Evolutionary conservation across 768 basidiomycete species (phyloP), one percentile per base, ranked within the genome.

Genomic region (Amyloporia xantha): DNA sequence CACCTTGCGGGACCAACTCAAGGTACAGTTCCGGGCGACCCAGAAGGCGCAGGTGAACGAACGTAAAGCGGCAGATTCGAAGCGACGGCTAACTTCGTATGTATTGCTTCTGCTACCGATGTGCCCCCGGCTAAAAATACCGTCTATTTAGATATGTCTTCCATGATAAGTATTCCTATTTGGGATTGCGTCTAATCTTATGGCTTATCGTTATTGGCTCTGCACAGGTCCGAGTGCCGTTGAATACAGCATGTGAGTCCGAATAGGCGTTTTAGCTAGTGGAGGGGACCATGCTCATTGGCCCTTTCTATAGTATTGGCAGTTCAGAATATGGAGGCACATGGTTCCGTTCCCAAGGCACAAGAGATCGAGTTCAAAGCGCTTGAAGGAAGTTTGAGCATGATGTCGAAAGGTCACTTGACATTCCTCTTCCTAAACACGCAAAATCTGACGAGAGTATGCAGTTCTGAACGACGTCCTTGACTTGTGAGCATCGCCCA

Each of bases 331-430:
- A 83, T 95, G 77, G 84, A 87, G 52, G 90, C 88, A 1, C 80
- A 81, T 1, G 80, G 84, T 6, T 76, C 78, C 1, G 77, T 95
- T 39, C 74, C 77, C 2, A 81, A 78, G 54, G 79, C 84, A 30
- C 85, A 92, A 59, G 82, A 86, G 53, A 81, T 94, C 49, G 92
- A 96, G 70, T 92, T 93, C 60, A 82, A 81, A 58, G 93, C 89
- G 5, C 73, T 93, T 15, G 81, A 82, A 57, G 86, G 86, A 1
- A 86, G 84, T 58, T 66, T 93, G 43, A 82, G 79, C 49, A 89
- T 90, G 84, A 93, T 93, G 92, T 81, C 82, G 30, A 88, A 90
- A 73, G 86, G 85, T 77, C 33, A 33, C 70, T 54, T 3, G 13
- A 11, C n/a, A n/a, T n/a, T n/a, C n/a, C 17, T 40, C 27, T 19